phyloP scores from a whole-genome alignment of 179 eudicot species.

The Sideroxylon spinosum region DNA sequence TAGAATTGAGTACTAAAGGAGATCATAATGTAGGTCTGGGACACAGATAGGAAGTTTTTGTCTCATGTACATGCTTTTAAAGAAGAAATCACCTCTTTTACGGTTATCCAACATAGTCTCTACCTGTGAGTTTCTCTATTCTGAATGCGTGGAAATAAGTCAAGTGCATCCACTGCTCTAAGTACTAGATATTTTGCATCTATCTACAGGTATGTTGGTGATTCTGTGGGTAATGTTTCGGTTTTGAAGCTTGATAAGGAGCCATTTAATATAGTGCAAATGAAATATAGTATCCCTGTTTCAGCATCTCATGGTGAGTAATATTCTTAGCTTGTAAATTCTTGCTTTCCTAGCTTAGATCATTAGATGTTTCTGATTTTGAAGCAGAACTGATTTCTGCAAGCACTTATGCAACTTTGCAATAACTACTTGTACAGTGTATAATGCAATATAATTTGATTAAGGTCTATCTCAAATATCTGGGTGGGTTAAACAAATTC shows the following conservation, averaged over 20 bases:
- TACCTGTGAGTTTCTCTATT: conserved; percentile 53
- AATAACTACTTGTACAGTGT: not conserved
- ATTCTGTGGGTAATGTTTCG: conserved; percentile 65
- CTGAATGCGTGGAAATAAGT: conserved; percentile 1
- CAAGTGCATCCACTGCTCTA: not conserved
- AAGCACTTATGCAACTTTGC: not conserved
- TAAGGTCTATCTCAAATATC: not conserved
- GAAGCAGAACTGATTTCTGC: not conserved
- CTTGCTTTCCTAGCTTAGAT: not conserved
- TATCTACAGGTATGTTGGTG: conserved; percentile 68
- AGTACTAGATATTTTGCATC: not conserved
- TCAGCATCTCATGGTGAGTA: conserved; percentile 71
- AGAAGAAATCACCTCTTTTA: conserved; percentile 63
- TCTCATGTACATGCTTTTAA: conserved; percentile 46
- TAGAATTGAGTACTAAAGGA: conserved; percentile 11
- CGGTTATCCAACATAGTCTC: conserved; percentile 48
- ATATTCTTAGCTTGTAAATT: not conserved
- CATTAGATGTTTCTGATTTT: not conserved
- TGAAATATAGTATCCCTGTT: conserved; percentile 81
- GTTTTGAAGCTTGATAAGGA: conserved; percentile 62
- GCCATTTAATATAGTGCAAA: conserved; percentile 37
- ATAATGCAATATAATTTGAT: not conserved
- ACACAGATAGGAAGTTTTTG: conserved; percentile 53
- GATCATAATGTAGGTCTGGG: conserved; percentile 66
- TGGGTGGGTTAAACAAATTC: not conserved